A percentile compares a stretch with the other conserved stretches of the same genome.
These are phyloP conservation scores for Paragyromitra xinjiangensis DNA, from an alignment of 495 filamentous ascomycete species.

Conservation along the genomic window DNA sequence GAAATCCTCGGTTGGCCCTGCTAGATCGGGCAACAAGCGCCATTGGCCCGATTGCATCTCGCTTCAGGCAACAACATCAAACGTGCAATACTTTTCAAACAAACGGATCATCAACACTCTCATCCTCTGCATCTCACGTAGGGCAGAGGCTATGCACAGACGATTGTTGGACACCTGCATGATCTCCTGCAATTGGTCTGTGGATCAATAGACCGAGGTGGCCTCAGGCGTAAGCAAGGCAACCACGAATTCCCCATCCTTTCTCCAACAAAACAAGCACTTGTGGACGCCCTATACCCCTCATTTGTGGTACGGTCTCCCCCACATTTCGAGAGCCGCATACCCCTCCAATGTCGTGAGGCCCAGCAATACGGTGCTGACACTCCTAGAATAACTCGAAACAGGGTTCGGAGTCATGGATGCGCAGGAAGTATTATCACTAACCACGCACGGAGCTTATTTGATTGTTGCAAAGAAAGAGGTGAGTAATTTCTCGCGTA, in stretches of 20 bases:
- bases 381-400: not conserved
- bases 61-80: not conserved
- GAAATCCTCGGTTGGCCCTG: not conserved
- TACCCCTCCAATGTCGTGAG: not conserved
- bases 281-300: not conserved
- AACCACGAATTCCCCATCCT: not conserved
- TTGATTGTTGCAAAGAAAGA: not conserved
- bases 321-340: slow-evolving; percentile 7
- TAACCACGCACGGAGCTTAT: not conserved
- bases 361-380: not conserved
- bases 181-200: not conserved
- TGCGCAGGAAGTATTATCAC: not conserved
- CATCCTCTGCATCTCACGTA: not conserved
- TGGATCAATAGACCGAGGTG: not conserved
- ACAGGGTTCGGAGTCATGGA: not conserved
- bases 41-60: not conserved
- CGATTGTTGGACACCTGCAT: not conserved
- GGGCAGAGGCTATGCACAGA: not conserved
- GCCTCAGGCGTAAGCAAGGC: not conserved
- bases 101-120: not conserved
- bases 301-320: not conserved
- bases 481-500: not conserved
- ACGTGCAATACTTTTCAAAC: not conserved
- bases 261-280: not conserved
- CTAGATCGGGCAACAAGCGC: not conserved